A percentile compares a stretch with the other conserved stretches of the same genome.
phyloP scores from a whole-genome alignment of 2,329 filamentous ascomycete species.

The Phaeosphaeriaceae sp. region DNA sequence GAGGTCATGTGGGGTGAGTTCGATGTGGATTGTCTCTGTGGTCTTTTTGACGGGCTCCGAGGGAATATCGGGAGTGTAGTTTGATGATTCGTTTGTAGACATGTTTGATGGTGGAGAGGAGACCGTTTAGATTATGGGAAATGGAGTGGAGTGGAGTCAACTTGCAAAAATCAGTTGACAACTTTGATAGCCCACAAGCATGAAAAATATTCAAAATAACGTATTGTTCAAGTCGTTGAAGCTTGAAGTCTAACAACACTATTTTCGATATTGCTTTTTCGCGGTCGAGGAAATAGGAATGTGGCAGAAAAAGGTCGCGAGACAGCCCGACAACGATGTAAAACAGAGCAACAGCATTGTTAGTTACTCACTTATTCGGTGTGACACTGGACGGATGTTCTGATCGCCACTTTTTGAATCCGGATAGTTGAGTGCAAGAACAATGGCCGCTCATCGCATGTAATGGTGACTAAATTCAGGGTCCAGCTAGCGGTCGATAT shows the following conservation, averaged over 20 bases:
- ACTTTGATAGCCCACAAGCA: too few relatives aligned
- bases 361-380: too few relatives aligned
- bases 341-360: too few relatives aligned
- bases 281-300: not conserved
- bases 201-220: too few relatives aligned
- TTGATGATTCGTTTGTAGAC: slow-evolving; percentile 20
- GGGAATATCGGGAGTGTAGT: slow-evolving; percentile 39
- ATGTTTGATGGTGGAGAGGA: not conserved
- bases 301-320: not conserved
- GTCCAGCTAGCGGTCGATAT: slow-evolving; percentile 1
- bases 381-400: too few relatives aligned
- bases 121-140: not conserved
- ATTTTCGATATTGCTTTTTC: not conserved
- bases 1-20: slow-evolving; percentile 70
- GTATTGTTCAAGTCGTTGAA: too few relatives aligned
- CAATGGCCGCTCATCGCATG: slow-evolving; percentile 1
- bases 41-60: slow-evolving; percentile 34
- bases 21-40: slow-evolving; percentile 66
- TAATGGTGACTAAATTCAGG: slow-evolving; percentile 17
- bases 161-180: not conserved
- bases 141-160: not conserved
- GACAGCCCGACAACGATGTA: too few relatives aligned
- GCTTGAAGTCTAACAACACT: too few relatives aligned
- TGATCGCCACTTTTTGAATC: not conserved
- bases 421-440: not conserved